phyloP scores from a whole-genome alignment of 768 basidiomycete species.

The Mycena polygramma region DNA sequence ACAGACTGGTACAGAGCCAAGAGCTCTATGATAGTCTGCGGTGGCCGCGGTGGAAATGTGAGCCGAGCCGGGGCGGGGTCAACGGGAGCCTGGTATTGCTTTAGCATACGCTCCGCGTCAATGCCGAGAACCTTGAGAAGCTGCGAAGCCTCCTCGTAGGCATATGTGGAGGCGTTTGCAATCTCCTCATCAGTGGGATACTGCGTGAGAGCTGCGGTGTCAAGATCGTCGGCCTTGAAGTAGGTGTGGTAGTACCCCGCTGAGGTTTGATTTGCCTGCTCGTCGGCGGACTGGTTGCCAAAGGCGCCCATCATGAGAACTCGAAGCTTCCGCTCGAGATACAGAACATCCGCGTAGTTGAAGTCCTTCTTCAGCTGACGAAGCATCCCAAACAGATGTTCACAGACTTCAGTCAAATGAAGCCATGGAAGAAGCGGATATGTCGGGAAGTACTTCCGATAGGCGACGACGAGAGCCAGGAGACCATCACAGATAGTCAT shows the following conservation, averaged over 20 bases:
- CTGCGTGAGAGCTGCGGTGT: conserved; percentile 24
- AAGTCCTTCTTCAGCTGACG: conserved; percentile 39
- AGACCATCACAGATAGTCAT: conserved; percentile 47
- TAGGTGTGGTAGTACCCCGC: conserved; percentile 41
- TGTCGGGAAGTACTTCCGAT: conserved; percentile 47
- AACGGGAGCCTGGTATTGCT: neutral
- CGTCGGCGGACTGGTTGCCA: conserved; percentile 12
- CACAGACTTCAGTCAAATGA: conserved; percentile 48
- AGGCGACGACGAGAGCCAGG: conserved; percentile 46
- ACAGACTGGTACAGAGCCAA: conserved; percentile 13
- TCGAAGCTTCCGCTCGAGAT: conserved; percentile 38
- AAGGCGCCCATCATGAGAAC: conserved; percentile 35
- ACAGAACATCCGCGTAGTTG: conserved; percentile 38
- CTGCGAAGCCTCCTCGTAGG: conserved; percentile 33
- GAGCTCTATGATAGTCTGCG: conserved; percentile 28
- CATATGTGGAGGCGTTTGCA: conserved; percentile 14
- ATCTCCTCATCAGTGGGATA: conserved; percentile 39
- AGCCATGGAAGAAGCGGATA: conserved; percentile 53
- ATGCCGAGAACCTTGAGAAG: conserved; percentile 33
- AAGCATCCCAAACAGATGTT: conserved; percentile 50
- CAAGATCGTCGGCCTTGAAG: conserved; percentile 35
- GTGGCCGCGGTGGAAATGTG: neutral
- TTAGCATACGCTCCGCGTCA: conserved; percentile 25
- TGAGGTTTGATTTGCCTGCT: conserved; percentile 35
- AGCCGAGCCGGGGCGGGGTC: neutral